These are phyloP conservation scores for Kernera saxatilis DNA, from an alignment of 345 rosid species.

Conservation along the genomic window DNA sequence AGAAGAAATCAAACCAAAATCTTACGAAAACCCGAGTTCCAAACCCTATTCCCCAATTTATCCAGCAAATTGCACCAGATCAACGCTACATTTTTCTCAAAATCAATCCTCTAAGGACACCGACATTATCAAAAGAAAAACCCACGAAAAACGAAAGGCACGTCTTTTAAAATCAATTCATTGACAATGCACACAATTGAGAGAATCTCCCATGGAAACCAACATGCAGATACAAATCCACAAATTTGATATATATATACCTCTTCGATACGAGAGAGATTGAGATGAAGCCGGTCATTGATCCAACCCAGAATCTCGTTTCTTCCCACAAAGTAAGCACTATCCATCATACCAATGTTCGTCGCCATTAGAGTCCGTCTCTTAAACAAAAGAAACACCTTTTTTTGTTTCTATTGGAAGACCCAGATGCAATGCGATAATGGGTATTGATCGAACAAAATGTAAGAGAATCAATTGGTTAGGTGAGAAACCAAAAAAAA, in stretches of 20 bases:
- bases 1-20: neutral
- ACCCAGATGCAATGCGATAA: conserved; percentile 26
- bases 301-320: conserved; percentile 93
- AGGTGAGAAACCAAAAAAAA: neutral
- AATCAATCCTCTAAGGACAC: conserved; percentile 1
- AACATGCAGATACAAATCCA: conserved; percentile 9
- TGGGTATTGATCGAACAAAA: neutral
- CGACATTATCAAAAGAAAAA: conserved; percentile 9
- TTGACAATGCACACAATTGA: neutral
- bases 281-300: conserved; percentile 83
- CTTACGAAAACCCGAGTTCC: neutral
- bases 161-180: neutral
- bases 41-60: neutral
- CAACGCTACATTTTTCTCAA: conserved; percentile 1
- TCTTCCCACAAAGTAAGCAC: conserved; percentile 97
- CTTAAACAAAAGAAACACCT: neutral
- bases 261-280: conserved; percentile 92
- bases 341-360: conserved; percentile 94
- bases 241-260: conserved; percentile 17
- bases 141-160: neutral
- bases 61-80: conserved; percentile 11
- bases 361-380: conserved; percentile 50
- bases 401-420: neutral
- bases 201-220: neutral
- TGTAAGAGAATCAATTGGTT: conserved; percentile 12